phyloP scores from a whole-genome alignment of 441 rosid species.

The Kokia cookei region DNA sequence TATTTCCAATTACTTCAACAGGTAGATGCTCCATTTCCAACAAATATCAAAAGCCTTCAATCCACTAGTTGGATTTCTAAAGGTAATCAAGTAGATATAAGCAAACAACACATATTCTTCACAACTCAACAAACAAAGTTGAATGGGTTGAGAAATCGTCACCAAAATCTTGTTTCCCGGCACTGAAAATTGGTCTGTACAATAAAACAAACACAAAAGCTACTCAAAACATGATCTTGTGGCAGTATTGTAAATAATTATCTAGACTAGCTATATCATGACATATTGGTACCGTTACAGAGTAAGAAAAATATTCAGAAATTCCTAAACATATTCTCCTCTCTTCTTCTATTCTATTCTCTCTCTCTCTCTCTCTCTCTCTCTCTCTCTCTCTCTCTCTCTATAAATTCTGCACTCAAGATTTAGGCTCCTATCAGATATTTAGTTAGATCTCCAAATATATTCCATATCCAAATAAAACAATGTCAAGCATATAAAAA shows the following conservation, averaged over 20 bases:
- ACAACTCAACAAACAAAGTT: neutral
- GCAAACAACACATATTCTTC: constrained; percentile 3
- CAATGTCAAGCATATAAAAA: neutral
- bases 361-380: too few species aligned
- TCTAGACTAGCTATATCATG: too few species aligned
- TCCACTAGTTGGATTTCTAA: neutral
- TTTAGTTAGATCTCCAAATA: constrained; percentile 7
- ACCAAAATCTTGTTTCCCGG: neutral
- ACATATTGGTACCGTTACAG: too few species aligned
- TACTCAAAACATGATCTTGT: neutral
- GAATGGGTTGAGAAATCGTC: neutral
- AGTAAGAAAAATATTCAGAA: too few species aligned
- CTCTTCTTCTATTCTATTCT: too few species aligned
- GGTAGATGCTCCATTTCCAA: constrained; percentile 28
- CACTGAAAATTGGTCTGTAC: constrained; percentile 2
- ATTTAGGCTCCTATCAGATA: too few species aligned
- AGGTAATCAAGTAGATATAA: constrained; percentile 27
- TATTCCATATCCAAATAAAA: neutral
- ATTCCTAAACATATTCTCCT: too few species aligned
- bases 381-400: too few species aligned
- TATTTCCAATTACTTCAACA: constrained; percentile 62
- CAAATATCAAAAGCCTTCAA: neutral
- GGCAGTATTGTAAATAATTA: too few species aligned
- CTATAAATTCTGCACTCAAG: too few species aligned
- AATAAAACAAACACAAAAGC: constrained; percentile 6